phyloP scores from a whole-genome alignment of 352 stramenopile species.

The Globisporangium middletonii region DNA sequence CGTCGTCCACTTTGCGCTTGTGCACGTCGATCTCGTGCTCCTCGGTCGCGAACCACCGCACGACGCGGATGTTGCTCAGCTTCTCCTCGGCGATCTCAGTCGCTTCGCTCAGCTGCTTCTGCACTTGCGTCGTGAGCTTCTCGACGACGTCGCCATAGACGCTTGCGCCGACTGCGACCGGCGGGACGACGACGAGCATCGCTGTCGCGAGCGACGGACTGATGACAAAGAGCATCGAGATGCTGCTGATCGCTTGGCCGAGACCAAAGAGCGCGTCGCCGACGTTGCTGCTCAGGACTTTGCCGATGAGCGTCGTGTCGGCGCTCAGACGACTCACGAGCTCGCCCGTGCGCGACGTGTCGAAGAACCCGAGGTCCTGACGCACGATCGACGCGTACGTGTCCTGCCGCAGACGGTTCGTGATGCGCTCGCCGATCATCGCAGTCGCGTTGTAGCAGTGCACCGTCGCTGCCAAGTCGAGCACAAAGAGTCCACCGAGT shows the following conservation, averaged over 20 bases:
- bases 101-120: slow-evolving; percentile 88
- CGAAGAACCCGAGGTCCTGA: slow-evolving; percentile 91
- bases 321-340: slow-evolving; percentile 88
- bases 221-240: slow-evolving; percentile 89
- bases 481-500: slow-evolving; percentile 61
- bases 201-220: slow-evolving; percentile 88
- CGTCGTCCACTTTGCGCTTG: slow-evolving; percentile 49
- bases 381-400: slow-evolving; percentile 74
- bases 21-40: slow-evolving; percentile 57
- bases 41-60: slow-evolving; percentile 89
- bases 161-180: slow-evolving; percentile 82
- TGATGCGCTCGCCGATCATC: slow-evolving; percentile 86
- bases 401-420: slow-evolving; percentile 65
- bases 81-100: slow-evolving; percentile 92
- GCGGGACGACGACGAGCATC: slow-evolving; percentile 89
- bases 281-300: slow-evolving; percentile 91
- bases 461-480: slow-evolving; percentile 65
- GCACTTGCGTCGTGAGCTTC: slow-evolving; percentile 81
- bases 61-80: slow-evolving; percentile 89
- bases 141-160: slow-evolving; percentile 88
- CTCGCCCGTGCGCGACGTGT: slow-evolving; percentile 85
- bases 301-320: slow-evolving; percentile 89
- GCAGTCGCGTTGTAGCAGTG: slow-evolving; percentile 74
- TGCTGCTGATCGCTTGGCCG: slow-evolving; percentile 80
- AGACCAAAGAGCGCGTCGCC: slow-evolving; percentile 62